Evolutionary conservation across 257 asterid species (phyloP).

Genomic region (Salvia rosmarinus): DNA sequence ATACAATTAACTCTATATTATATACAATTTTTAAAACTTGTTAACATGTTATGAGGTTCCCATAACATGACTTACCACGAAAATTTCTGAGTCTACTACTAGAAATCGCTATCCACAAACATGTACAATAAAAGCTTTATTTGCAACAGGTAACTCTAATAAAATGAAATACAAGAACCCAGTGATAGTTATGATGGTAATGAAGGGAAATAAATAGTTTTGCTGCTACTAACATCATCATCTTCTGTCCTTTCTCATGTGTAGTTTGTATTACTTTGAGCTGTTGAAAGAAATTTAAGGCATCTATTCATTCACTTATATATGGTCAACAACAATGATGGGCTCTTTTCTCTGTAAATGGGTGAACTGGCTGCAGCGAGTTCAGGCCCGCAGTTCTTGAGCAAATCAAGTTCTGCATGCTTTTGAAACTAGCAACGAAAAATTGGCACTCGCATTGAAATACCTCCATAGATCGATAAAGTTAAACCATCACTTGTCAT

Average conservation of each 20-base stretch:
- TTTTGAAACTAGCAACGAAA: background rate
- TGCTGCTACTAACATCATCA: background rate
- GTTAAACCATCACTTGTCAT: conserved; percentile 49
- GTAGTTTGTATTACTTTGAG: background rate
- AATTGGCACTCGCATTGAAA: background rate
- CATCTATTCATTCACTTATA: background rate
- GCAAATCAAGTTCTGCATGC: conserved; percentile 16
- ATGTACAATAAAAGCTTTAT: too few species aligned
- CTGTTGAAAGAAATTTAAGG: background rate
- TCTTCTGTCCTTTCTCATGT: background rate
- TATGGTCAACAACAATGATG: conserved; percentile 19
- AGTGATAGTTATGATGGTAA: too few species aligned
- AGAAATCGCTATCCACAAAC: too few species aligned
- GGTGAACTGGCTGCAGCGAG: background rate
- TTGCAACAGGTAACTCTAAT: too few species aligned
- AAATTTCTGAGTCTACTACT: too few species aligned
- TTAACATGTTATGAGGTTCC: too few species aligned
- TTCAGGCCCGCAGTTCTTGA: background rate
- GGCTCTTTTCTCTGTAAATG: background rate
- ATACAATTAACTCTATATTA: too few species aligned
- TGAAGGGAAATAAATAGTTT: background rate
- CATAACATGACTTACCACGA: too few species aligned
- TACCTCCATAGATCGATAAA: conserved; percentile 1
- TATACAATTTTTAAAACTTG: too few species aligned
- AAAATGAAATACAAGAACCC: too few species aligned